phyloP scores from a whole-genome alignment of 2,329 filamentous ascomycete genomes.

The Beauveria brongniartii region DNA sequence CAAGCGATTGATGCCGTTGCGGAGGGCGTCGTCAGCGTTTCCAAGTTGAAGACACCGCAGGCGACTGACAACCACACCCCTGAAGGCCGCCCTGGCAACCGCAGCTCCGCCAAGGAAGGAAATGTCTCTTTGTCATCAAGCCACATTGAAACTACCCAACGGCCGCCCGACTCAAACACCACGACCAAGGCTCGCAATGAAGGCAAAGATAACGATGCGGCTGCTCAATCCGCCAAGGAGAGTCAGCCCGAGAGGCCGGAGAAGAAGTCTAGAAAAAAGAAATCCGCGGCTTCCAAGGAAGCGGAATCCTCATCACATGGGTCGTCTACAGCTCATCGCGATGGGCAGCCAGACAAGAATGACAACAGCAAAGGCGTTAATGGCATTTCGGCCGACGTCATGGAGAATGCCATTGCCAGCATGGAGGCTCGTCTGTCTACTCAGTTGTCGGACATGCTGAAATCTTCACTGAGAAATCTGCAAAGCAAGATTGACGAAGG shows the following conservation, averaged over 20 bases:
- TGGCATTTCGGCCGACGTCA: conserved; percentile 35
- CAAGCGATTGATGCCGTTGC: conserved; percentile 68
- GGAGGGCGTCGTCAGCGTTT: conserved; percentile 65
- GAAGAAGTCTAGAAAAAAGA: conserved; percentile 59
- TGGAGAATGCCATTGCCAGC: conserved; percentile 46
- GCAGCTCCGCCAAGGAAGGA: conserved; percentile 30
- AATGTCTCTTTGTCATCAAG: conserved; percentile 18
- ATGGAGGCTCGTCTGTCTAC: conserved; percentile 44
- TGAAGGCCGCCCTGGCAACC: conserved; percentile 29
- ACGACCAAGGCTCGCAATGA: conserved; percentile 35
- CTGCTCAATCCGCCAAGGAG: conserved; percentile 30
- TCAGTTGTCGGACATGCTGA: conserved; percentile 43
- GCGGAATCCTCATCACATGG: conserved; percentile 41
- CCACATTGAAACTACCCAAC: conserved; percentile 22
- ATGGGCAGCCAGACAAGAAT: conserved; percentile 24
- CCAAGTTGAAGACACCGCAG: conserved; percentile 53
- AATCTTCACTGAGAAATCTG: conserved; percentile 52
- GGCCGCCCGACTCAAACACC: conserved; percentile 24
- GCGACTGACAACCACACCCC: conserved; percentile 26
- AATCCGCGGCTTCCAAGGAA: conserved; percentile 39
- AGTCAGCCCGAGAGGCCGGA: conserved; percentile 50
- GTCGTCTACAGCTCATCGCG: conserved; percentile 25
- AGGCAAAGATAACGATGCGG: conserved; percentile 40
- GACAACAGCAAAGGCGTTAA: conserved; percentile 24
- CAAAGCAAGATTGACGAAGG: conserved; percentile 61